These are phyloP conservation scores for Tetracladium maxilliforme DNA, from an alignment of 2,329 filamentous ascomycete species.

Conservation along the genomic window DNA sequence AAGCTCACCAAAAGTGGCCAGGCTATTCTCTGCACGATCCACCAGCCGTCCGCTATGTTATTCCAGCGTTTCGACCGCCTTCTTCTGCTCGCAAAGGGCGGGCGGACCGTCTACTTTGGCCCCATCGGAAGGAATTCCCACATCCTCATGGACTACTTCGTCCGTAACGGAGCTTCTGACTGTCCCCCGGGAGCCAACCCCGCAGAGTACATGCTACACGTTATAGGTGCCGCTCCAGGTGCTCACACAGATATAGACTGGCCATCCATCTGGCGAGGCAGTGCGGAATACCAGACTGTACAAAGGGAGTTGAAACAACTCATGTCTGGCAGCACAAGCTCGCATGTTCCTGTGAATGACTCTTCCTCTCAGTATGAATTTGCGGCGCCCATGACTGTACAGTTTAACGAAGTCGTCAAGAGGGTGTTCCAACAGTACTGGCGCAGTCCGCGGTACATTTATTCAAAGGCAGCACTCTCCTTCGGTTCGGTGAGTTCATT, in stretches of 20 bases:
- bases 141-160: slow-evolving; percentile 57
- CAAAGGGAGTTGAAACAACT: slow-evolving; percentile 11
- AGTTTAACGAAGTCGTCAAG: slow-evolving; percentile 45
- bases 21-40: slow-evolving; percentile 88
- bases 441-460: slow-evolving; percentile 60
- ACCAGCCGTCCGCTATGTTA: slow-evolving; percentile 82
- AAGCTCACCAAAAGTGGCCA: slow-evolving; percentile 78
- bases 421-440: slow-evolving; percentile 63
- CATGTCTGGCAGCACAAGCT: neutral
- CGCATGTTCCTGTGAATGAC: slow-evolving; percentile 2
- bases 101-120: slow-evolving; percentile 66
- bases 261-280: slow-evolving; percentile 19
- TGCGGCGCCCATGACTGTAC: slow-evolving; percentile 52
- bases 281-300: slow-evolving; percentile 8
- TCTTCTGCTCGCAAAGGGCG: slow-evolving; percentile 61
- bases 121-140: slow-evolving; percentile 57
- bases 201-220: slow-evolving; percentile 61
- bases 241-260: slow-evolving; percentile 45
- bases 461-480: slow-evolving; percentile 47
- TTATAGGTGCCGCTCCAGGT: slow-evolving; percentile 43
- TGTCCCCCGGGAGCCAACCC: slow-evolving; percentile 59
- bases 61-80: slow-evolving; percentile 80
- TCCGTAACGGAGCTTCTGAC: slow-evolving; percentile 45
- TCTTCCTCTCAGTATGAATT: slow-evolving; percentile 49
- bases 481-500: slow-evolving; percentile 17